Conservation (phyloP, 345 rosid species). For the Aquilaria sinensis region DNA sequence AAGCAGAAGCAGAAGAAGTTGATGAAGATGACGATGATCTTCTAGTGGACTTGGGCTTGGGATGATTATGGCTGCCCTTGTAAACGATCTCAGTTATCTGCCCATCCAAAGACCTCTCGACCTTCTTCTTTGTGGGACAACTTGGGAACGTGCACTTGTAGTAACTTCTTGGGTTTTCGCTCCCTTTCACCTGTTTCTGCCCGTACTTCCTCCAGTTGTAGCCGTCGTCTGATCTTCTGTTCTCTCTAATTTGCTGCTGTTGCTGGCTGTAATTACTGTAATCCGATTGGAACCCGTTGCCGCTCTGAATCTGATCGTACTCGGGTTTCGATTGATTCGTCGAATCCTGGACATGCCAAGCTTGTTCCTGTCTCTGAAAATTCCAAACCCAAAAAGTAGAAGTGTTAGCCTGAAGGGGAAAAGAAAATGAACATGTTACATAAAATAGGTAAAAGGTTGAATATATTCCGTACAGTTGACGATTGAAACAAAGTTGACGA, state of each 20-base stretch:
- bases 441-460: slow-evolving; percentile 20
- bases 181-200: slow-evolving; percentile 92
- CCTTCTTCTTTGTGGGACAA: slow-evolving; percentile 88
- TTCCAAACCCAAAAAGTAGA: neutral
- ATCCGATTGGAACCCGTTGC: slow-evolving; percentile 27
- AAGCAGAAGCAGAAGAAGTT: slow-evolving; percentile 18
- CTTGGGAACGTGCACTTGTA: slow-evolving; percentile 80
- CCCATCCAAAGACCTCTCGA: slow-evolving; percentile 80
- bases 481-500: slow-evolving; percentile 29
- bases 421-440: slow-evolving; percentile 6
- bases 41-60: slow-evolving; percentile 66
- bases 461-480: slow-evolving; percentile 27
- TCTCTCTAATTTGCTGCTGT: slow-evolving; percentile 41
- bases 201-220: slow-evolving; percentile 98
- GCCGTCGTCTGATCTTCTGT: slow-evolving; percentile 73
- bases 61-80: slow-evolving; percentile 86
- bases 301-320: slow-evolving; percentile 21
- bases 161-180: slow-evolving; percentile 93
- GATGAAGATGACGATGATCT: slow-evolving; percentile 47
- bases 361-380: slow-evolving; percentile 41
- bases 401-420: neutral
- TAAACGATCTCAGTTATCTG: slow-evolving; percentile 86
- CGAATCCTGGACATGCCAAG: slow-evolving; percentile 40
- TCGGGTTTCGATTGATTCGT: slow-evolving; percentile 34
- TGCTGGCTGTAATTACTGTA: slow-evolving; percentile 26